These are phyloP conservation scores for Carex littledalei DNA, from an alignment of 176 grass and related monocot genomes.

Conservation along the genomic window DNA sequence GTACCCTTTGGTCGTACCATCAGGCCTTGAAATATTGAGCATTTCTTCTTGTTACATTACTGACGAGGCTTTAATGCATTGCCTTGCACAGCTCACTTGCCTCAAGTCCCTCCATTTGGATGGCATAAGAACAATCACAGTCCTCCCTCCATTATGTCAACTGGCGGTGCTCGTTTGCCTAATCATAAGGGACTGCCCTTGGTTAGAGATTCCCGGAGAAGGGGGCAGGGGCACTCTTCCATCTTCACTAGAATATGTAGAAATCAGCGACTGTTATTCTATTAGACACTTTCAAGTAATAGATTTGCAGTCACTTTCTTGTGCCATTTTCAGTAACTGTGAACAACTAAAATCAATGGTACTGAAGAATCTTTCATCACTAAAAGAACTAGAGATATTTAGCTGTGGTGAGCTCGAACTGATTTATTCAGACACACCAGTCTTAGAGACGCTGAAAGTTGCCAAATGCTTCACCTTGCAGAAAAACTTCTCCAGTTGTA, in stretches of 20 bases:
- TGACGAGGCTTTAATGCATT: neutral
- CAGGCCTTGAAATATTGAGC: neutral
- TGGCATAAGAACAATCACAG: neutral
- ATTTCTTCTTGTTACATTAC: neutral
- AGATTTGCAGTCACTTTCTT: neutral
- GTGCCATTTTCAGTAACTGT: neutral
- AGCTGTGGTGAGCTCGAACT: neutral
- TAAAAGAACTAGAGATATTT: neutral
- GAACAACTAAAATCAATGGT: neutral
- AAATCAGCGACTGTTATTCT: neutral
- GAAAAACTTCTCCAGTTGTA: too few species aligned
- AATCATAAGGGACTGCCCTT: neutral
- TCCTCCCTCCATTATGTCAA: too few species aligned
- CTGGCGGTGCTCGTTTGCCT: too few species aligned
- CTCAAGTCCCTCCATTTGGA: neutral
- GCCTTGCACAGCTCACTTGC: neutral
- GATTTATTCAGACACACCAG: neutral
- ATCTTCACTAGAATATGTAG: neutral
- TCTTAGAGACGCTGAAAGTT: neutral
- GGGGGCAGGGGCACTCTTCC: neutral
- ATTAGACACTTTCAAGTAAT: neutral
- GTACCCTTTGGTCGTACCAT: neutral
- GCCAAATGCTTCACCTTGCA: too few species aligned
- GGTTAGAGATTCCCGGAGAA: neutral
- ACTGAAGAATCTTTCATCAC: neutral